These are phyloP conservation scores for Solanum neorickii DNA, from an alignment of 257 asterid species.

Conservation along the genomic window DNA sequence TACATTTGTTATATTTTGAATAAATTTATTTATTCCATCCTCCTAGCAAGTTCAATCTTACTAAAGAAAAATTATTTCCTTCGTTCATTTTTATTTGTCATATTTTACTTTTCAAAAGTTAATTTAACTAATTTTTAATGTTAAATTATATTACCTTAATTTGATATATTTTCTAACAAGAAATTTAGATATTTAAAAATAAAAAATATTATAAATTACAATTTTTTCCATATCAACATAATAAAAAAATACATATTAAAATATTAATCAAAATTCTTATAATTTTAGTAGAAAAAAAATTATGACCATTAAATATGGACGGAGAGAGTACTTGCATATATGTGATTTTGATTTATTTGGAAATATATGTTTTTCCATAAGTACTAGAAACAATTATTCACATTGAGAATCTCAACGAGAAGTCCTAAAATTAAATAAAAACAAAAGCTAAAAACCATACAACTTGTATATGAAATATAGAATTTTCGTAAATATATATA, in stretches of 20 bases:
- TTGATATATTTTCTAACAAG: no score
- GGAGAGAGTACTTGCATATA: not conserved
- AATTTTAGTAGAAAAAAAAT: fast-evolving
- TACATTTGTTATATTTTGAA: not conserved
- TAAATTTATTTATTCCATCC: not conserved
- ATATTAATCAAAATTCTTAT: no score
- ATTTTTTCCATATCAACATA: no score
- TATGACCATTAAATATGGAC: no score
- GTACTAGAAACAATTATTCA: not conserved
- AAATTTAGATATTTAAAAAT: no score
- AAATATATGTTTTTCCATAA: not conserved
- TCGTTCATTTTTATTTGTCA: no score
- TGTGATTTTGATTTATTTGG: not conserved
- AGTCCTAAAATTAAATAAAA: not conserved
- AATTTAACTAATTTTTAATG: no score
- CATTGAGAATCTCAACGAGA: not conserved
- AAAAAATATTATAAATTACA: no score
- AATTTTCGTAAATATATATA: no score
- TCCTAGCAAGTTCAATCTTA: not conserved
- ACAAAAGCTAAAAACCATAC: not conserved
- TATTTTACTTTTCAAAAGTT: no score
- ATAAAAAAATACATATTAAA: no score
- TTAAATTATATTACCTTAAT: no score
- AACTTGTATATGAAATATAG: not conserved
- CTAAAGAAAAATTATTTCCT: fast-evolving